A percentile compares a stretch with the other conserved stretches of the same genome.
phyloP scores from a whole-genome alignment of 1,139 yeast species.

The Yamadazyma buinensis region DNA sequence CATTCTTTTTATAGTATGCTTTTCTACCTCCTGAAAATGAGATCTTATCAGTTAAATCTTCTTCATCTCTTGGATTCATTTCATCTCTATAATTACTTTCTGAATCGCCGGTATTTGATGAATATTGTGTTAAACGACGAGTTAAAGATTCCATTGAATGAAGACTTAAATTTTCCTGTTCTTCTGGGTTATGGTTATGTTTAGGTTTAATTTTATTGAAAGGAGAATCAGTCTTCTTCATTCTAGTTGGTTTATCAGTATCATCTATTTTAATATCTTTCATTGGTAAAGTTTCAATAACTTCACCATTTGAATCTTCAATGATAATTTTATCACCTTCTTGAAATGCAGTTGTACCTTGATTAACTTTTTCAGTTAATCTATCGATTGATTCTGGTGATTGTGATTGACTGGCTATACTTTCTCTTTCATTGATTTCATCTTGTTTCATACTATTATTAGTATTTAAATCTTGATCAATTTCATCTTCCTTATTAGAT shows the following conservation, averaged over 20 bases:
- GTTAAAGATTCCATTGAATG: conserved; percentile 41
- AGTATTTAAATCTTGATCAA: background rate
- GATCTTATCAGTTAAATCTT: background rate
- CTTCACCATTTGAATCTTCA: conserved; percentile 82
- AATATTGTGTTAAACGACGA: conserved; percentile 33
- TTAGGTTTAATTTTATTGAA: background rate
- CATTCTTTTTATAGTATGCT: conserved; percentile 31
- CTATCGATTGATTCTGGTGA: background rate
- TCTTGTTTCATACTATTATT: background rate
- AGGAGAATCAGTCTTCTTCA: background rate
- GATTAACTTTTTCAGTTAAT: background rate
- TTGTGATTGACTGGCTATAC: background rate
- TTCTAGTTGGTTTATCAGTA: background rate
- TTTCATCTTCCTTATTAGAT: background rate
- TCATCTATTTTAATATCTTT: conserved; percentile 3
- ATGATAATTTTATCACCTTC: conserved; percentile 70
- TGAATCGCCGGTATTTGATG: conserved; percentile 12
- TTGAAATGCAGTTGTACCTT: conserved; percentile 53
- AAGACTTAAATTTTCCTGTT: conserved; percentile 26
- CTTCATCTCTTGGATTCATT: background rate
- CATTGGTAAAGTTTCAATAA: conserved; percentile 43
- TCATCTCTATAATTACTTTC: background rate
- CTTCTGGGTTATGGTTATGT: background rate
- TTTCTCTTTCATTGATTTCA: conserved; percentile 5
- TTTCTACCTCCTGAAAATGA: conserved; percentile 13